Evolutionary conservation across 305 asterid species (phyloP).

Genomic region (Rubia peregrina): DNA sequence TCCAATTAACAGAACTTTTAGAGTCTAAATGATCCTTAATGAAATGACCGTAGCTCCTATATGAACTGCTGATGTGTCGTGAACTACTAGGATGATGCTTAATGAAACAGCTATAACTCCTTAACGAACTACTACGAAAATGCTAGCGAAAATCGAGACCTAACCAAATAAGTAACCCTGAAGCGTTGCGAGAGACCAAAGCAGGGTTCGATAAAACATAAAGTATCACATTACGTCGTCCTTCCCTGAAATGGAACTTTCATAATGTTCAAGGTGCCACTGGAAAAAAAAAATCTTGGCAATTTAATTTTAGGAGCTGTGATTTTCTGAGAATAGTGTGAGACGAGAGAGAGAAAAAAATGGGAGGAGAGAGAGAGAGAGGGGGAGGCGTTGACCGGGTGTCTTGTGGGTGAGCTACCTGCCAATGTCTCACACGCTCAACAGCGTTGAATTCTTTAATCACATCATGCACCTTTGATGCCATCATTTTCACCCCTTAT

Average conservation of each 20-base stretch:
- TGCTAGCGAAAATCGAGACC: too few species aligned
- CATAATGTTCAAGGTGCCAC: too few species aligned
- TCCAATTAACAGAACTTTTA: too few species aligned
- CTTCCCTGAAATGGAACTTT: too few species aligned
- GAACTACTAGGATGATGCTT: too few species aligned
- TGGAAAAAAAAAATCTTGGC: neutral
- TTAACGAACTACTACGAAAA: too few species aligned
- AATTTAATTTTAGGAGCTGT: neutral
- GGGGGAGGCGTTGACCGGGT: slow-evolving; percentile 74
- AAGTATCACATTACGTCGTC: too few species aligned
- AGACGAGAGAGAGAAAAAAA: neutral
- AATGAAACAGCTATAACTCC: too few species aligned
- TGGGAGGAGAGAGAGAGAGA: neutral
- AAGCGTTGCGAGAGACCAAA: neutral
- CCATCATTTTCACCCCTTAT: slow-evolving; percentile 15
- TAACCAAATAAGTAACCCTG: slow-evolving; percentile 37
- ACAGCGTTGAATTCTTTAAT: slow-evolving; percentile 88
- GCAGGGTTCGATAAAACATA: too few species aligned
- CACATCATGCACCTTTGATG: slow-evolving; percentile 73
- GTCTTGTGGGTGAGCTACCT: slow-evolving; percentile 89
- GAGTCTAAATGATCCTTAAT: too few species aligned
- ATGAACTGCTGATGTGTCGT: too few species aligned
- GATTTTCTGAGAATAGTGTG: neutral
- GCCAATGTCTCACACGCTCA: slow-evolving; percentile 83
- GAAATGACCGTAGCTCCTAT: too few species aligned